These are phyloP conservation scores for Trichoderma orchidacearum DNA, from an alignment of 495 filamentous ascomycete species.

Conservation along the genomic window DNA sequence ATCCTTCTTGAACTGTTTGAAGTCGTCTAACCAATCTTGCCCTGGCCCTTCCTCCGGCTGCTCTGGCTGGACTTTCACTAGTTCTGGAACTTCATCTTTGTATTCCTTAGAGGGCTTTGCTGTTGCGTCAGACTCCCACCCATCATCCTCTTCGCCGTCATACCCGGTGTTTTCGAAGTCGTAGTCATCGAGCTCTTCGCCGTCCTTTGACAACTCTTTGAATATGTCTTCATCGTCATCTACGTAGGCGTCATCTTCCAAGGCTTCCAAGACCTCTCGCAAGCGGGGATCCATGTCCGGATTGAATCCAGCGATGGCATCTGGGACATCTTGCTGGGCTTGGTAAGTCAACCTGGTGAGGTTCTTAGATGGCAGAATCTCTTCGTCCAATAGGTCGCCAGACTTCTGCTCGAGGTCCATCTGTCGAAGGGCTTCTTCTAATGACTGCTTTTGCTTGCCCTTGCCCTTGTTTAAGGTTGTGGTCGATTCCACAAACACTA, in stretches of 20 bases:
- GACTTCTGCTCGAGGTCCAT: conserved; percentile 45
- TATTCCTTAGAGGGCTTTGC: conserved; percentile 51
- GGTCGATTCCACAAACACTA: conserved; percentile 66
- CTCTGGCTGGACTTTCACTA: conserved; percentile 29
- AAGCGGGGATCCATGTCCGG: conserved; percentile 96
- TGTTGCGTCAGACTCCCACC: conserved; percentile 92
- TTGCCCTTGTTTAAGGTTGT: conserved; percentile 51
- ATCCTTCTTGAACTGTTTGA: conserved; percentile 77
- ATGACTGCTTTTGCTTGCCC: conserved; percentile 43
- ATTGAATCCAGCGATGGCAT: conserved; percentile 82
- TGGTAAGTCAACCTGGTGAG: conserved; percentile 67
- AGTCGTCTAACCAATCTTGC: conserved; percentile 77
- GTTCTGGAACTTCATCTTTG: conserved; percentile 34
- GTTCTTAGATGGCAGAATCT: conserved; percentile 58
- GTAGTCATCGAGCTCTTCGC: conserved; percentile 38
- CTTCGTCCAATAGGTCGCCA: conserved; percentile 48
- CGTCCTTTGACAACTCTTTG: conserved; percentile 58
- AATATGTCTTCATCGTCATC: conserved; percentile 79
- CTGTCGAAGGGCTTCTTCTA: conserved; percentile 72
- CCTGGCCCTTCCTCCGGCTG: conserved; percentile 30
- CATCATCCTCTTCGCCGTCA: conserved; percentile 52
- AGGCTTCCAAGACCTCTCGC: conserved; percentile 81
- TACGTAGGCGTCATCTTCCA: conserved; percentile 94
- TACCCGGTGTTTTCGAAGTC: conserved; percentile 42
- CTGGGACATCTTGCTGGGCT: conserved; percentile 85